These are phyloP conservation scores for Hyaloscypha finlandica DNA, from an alignment of 495 filamentous ascomycete species.

Conservation along the genomic window DNA sequence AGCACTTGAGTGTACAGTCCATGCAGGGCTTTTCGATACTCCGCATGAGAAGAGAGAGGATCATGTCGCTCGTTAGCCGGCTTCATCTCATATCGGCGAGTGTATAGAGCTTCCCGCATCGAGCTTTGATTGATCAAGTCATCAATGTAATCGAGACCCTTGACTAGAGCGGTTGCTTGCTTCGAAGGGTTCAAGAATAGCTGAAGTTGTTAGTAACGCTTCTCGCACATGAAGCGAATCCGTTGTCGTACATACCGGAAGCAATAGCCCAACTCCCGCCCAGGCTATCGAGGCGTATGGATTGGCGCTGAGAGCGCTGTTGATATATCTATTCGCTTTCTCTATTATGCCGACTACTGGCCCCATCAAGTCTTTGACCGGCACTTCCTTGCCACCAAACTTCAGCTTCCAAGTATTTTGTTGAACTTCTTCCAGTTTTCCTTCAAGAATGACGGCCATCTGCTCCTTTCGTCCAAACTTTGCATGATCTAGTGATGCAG, in stretches of 20 bases:
- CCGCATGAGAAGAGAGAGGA: background rate
- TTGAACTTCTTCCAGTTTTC: slow-evolving; percentile 5
- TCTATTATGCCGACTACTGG: slow-evolving; percentile 4
- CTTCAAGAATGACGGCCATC: background rate
- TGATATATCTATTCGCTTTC: slow-evolving; percentile 4
- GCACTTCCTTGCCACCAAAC: slow-evolving; percentile 1
- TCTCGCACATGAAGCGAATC: background rate
- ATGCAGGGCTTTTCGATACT: slow-evolving; percentile 19
- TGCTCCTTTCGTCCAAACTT: background rate
- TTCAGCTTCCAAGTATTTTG: slow-evolving; percentile 9
- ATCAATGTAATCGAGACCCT: slow-evolving; percentile 3
- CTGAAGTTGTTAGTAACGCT: background rate
- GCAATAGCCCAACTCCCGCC: slow-evolving; percentile 7
- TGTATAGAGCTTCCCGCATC: slow-evolving; percentile 15
- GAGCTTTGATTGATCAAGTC: slow-evolving; percentile 8
- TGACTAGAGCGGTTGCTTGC: slow-evolving; percentile 7
- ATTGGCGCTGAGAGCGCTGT: background rate
- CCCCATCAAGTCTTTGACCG: slow-evolving; percentile 4
- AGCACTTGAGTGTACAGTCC: slow-evolving; percentile 24
- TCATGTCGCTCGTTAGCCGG: background rate
- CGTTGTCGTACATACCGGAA: background rate
- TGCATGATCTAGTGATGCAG: background rate
- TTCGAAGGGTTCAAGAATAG: slow-evolving; percentile 14
- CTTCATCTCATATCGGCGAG: slow-evolving; percentile 10
- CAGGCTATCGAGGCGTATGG: slow-evolving; percentile 8